Evolutionary conservation across 2,329 filamentous ascomycete species (phyloP), one percentile per base, ranked within the genome.

Genomic region (Fonsecaea multimorphosa): DNA sequence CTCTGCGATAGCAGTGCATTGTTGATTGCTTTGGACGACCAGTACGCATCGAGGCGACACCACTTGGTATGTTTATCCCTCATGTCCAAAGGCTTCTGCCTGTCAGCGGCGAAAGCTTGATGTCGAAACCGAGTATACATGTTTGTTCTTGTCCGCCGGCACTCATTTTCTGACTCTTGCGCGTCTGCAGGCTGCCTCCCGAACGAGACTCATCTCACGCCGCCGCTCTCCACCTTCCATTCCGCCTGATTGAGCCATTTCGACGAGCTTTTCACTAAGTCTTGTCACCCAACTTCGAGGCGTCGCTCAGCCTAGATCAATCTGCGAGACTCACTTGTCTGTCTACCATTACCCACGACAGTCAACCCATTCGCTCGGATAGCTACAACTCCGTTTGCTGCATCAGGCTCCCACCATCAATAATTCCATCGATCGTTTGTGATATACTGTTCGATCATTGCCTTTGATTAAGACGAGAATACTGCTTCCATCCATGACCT

Each of bases 191-290:
- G 67, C 46, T 69, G 29, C 65, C 65, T 60, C 12, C 52, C 34
- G 36, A 52, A 67, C 57, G 58, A 66, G 56, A 55, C 49, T 38
- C 40, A 36, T 8, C 36, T 53, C 40, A 55, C 66, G 58, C 38
- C 34, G 36, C 63, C 53, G 14, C 49, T 24, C 36, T 32, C 32
- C 32, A 61, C 49, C 51, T 11, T 7, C 16, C 31, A 11, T 44
- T 8, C 14, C 27, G 31, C 59, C 31, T 14, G 36, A 51, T n/a
- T 49, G 29, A 61, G 19, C 31, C 38, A 32, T 34, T 12, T 60
- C 56, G 72, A 79, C 80, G 80, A 82, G 79, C 80, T 82, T 82
- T 82, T 82, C 78, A 81, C 79, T 82, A 82, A 82, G 80, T 79
- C 76, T 82, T 79, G 80, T 82, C 80, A 6, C 63, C 24, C 31